Base-by-base conservation (phyloP, 345 rosid genomes). In the Zanthoxylum bungeanum region DNA sequence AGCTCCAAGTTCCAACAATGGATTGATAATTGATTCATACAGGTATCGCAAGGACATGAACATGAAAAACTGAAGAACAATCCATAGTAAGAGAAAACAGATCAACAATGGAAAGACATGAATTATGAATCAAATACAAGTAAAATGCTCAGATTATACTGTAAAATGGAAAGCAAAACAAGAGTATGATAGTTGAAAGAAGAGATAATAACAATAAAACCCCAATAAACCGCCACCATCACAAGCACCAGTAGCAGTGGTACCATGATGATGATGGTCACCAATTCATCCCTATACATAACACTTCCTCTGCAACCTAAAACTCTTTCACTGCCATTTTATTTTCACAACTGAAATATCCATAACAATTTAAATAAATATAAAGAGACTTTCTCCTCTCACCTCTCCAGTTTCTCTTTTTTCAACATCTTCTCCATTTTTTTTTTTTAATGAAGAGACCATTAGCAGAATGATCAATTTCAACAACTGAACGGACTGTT, bases 201-300 rank as follows among this genome's bases (percentile, higher is more conserved):
- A 71, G 78, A 77, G 72, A 77, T 77, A 78, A 83, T 78, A 80
- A 78, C 80, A 78, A 78, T 66, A 66, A 82, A 75, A 80, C 64
- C 56, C 58, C 74, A n/a, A 73, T 71, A 84, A 79, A 78, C 88
- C 60, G 70, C 69, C 75, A 78, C 70, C 76, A 63, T 75, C 59
- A 39, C 33, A 7, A 56, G 70, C 77, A 22, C 1, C n/a, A 61
- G 69, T 49, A 22, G 76, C 59, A 42, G 64, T 14, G 57, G 61
- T 25, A 73, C 33, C 25, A 36, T 60, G 78, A 76, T 74, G 78
- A 46, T 73, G 53, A 72, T 77, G 81, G 77, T 75, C 70, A 51
- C 75, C 72, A 72, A 83, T 73, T 77, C 85, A 82, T 79, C 81
- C 66, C 90, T 86, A 85, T 85, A 85, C 93, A 86, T 83, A n/a